A percentile compares a stretch with the other conserved stretches of the same genome.
These are phyloP conservation scores for Talaromyces piceae DNA, from an alignment of 2,329 filamentous ascomycete genomes.

Conservation along the genomic window DNA sequence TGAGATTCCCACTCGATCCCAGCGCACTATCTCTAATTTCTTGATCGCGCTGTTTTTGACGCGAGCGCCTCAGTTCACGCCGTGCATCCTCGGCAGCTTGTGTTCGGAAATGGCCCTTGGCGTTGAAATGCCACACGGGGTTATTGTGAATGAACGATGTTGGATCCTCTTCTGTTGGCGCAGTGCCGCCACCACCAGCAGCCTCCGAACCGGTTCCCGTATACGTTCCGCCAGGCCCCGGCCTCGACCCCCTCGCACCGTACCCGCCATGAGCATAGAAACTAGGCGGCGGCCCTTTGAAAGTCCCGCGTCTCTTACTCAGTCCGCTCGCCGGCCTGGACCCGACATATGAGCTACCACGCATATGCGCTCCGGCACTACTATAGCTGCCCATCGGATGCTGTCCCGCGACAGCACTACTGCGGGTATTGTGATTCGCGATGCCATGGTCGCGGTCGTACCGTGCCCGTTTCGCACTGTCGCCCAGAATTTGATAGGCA, in stretches of 20 bases:
- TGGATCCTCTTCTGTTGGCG: conserved; percentile 21
- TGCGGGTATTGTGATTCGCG: conserved; percentile 22
- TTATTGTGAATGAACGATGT: conserved; percentile 35
- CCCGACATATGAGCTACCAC: conserved; percentile 41
- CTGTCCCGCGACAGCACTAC: conserved; percentile 23
- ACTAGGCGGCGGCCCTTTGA: conserved; percentile 77
- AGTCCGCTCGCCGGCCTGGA: conserved; percentile 73
- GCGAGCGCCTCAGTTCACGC: conserved; percentile 3
- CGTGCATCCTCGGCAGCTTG: conserved; percentile 57
- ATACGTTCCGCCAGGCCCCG: conserved; percentile 1
- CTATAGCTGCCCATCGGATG: conserved; percentile 49
- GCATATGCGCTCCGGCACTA: conserved; percentile 30
- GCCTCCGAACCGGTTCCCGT: neutral
- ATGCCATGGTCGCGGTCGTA: conserved; percentile 63
- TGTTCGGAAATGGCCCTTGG: conserved; percentile 62
- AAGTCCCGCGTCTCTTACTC: conserved; percentile 65
- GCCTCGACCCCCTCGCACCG: conserved; percentile 44
- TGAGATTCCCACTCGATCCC: conserved; percentile 20
- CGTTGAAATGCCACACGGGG: conserved; percentile 72
- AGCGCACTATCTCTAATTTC: conserved; percentile 20
- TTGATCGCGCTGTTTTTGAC: conserved; percentile 31
- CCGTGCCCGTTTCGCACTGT: conserved; percentile 62
- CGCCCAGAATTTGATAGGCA: conserved; percentile 70
- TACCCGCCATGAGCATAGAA: conserved; percentile 82
- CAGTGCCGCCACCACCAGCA: neutral